phyloP scores from a whole-genome alignment of 2,329 filamentous ascomycete species.

The Clonostachys solani region DNA sequence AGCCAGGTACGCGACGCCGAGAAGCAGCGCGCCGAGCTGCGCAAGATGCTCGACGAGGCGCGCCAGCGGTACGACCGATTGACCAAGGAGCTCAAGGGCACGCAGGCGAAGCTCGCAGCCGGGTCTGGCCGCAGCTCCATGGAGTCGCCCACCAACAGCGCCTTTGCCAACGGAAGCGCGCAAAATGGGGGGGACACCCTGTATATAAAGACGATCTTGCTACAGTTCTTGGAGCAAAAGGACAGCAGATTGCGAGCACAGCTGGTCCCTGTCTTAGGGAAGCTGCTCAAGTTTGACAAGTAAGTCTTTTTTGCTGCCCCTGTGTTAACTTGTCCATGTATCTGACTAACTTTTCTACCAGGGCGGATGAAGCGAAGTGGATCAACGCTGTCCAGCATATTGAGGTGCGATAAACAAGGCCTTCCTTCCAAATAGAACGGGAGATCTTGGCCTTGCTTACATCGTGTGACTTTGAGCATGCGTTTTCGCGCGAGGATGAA shows the following conservation, averaged over 20 bases:
- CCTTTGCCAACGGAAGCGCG: conserved; percentile 13
- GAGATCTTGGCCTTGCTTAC: too few species aligned
- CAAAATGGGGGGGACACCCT: conserved; percentile 40
- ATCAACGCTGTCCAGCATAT: conserved; percentile 64
- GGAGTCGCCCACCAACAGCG: conserved; percentile 28
- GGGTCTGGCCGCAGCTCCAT: conserved; percentile 37
- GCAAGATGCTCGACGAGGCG: conserved; percentile 73
- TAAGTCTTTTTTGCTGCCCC: conserved; percentile 32
- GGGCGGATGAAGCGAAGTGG: conserved; percentile 80
- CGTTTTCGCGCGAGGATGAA: too few species aligned
- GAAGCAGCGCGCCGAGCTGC: conserved; percentile 73
- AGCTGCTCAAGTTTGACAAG: conserved; percentile 74
- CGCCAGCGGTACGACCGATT: conserved; percentile 75
- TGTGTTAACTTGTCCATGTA: neutral
- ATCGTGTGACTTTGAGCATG: too few species aligned
- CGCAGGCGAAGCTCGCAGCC: conserved; percentile 40
- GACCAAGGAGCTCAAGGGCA: conserved; percentile 58
- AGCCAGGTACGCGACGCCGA: conserved; percentile 79
- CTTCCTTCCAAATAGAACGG: too few species aligned
- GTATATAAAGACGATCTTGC: conserved; percentile 76
- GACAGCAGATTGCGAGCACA: conserved; percentile 73
- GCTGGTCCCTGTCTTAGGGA: conserved; percentile 72
- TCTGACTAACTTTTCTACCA: conserved; percentile 11
- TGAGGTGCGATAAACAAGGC: conserved; percentile 20
- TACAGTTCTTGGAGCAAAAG: conserved; percentile 79